Evolutionary conservation across 2,329 filamentous ascomycete genomes (phyloP), one percentile per base, ranked within the genome.

Genomic region (Fusarium bactridioides): DNA sequence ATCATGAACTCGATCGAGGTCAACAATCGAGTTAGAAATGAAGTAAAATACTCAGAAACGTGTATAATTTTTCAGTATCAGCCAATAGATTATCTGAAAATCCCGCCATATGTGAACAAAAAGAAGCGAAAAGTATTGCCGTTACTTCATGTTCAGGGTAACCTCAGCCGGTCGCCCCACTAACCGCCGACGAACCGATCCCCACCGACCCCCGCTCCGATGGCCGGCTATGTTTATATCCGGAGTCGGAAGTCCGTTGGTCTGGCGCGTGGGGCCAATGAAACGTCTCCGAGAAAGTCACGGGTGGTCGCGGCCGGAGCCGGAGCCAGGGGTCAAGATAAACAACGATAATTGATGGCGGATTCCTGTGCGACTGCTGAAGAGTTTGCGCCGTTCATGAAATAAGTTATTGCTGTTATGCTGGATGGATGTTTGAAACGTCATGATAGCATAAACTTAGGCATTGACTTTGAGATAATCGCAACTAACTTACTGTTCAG

Each of bases 131-230:
- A 44, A 40, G 27, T 23, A 44, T 58, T 29, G 23, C 47, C 37
- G 38, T 47, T 27, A 31, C 31, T 31, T 16, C 15, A n/a, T 54
- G 29, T 71, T 50, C 44, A 72, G 70, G 70, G 70, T 72, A 72
- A 60, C 53, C 44, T 29, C 16, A 53, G 4, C 29, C 35, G 44
- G 19, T 25, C 19, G 31, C 44, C 56, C 62, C 55, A 67, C 64
- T 27, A 5, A 48, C n/a, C 63, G 12, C 64, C 64, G 64, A 67
- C 31, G 48, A 62, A 23, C 64, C 55, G 64, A 51, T 29, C 43
- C 9, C 43, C 44, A 29, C 29, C 12, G 38, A 48, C 18, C 59
- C 67, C 64, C 74, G 61, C 74, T 72, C 74, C 74, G 74, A 76
- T 67, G 64, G 69, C 74, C 74, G 74, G 74, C 53, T 55, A 11